A percentile compares a stretch with the other conserved stretches of the same genome.
Conservation (phyloP, 352 stramenopile genomes). For the Phytophthora capsici region DNA sequence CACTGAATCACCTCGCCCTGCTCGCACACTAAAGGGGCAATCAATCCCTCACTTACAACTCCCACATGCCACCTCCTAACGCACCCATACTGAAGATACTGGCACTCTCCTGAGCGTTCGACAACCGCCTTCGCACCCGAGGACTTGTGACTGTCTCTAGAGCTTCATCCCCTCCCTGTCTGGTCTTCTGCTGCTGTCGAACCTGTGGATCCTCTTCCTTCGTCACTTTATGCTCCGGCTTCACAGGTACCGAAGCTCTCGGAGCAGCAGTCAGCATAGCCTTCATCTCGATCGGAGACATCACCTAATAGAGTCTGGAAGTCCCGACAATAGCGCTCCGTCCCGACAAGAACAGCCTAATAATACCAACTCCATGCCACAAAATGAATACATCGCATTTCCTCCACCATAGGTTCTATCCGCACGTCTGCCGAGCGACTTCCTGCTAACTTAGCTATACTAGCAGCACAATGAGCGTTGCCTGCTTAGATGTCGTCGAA, state of each 20-base stretch:
- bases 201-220: slow-evolving; percentile 29
- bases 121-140: slow-evolving; percentile 70
- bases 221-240: slow-evolving; percentile 14
- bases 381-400: slow-evolving; percentile 49
- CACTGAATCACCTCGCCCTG: slow-evolving; percentile 86
- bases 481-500: slow-evolving; percentile 90
- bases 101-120: slow-evolving; percentile 80
- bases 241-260: slow-evolving; percentile 8
- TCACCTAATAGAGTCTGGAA: no score
- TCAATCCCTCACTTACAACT: background rate
- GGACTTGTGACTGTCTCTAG: slow-evolving; percentile 46
- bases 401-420: slow-evolving; percentile 22
- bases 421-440: slow-evolving; percentile 12
- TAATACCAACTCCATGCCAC: slow-evolving; percentile 15
- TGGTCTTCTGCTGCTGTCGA: slow-evolving; percentile 23
- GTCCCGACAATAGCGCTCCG: slow-evolving; percentile 6
- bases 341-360: slow-evolving; percentile 22
- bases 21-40: slow-evolving; percentile 59
- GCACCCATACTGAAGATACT: slow-evolving; percentile 73
- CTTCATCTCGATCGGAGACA: slow-evolving; percentile 13
- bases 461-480: slow-evolving; percentile 14
- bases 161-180: slow-evolving; percentile 14
- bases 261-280: slow-evolving; percentile 3
- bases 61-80: background rate
- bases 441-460: slow-evolving; percentile 24